Percentiles rank a stretch among this genome's conserved stretches.
These are phyloP conservation scores for Fusarium gaditjirri DNA, from an alignment of 2,329 filamentous ascomycete species.

Conservation along the genomic window DNA sequence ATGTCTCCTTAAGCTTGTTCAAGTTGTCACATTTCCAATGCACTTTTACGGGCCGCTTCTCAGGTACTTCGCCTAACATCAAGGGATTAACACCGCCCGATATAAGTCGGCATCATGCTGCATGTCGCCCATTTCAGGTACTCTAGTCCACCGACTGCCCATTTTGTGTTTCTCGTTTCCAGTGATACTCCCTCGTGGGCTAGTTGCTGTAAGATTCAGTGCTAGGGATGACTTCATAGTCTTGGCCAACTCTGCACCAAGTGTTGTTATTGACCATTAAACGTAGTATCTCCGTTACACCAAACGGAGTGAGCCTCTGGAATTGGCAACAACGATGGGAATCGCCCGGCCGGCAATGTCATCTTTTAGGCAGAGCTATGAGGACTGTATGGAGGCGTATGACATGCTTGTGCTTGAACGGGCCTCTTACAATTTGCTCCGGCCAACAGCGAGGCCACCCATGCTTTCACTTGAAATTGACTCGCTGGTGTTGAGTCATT, in stretches of 20 bases:
- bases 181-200: neutral
- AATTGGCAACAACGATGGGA: conserved; percentile 11
- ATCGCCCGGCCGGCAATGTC: conserved; percentile 3
- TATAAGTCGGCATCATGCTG: neutral
- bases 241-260: neutral
- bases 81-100: neutral
- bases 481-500: conserved; percentile 4
- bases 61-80: neutral
- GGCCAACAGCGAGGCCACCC: neutral
- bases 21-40: neutral
- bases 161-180: neutral
- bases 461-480: neutral
- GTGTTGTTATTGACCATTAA: conserved; percentile 14
- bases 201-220: neutral
- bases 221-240: conserved; percentile 1
- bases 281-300: conserved; percentile 25
- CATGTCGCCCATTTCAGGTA: neutral
- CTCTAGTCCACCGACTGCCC: neutral
- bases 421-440: neutral
- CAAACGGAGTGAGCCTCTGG: conserved; percentile 14
- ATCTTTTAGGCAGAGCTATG: conserved; percentile 10
- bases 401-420: conserved; percentile 3
- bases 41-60: neutral
- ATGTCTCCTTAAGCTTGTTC: neutral
- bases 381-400: conserved; percentile 1